Conservation (phyloP, 2,329 filamentous ascomycete species). For the Cytospora schulzeri region DNA sequence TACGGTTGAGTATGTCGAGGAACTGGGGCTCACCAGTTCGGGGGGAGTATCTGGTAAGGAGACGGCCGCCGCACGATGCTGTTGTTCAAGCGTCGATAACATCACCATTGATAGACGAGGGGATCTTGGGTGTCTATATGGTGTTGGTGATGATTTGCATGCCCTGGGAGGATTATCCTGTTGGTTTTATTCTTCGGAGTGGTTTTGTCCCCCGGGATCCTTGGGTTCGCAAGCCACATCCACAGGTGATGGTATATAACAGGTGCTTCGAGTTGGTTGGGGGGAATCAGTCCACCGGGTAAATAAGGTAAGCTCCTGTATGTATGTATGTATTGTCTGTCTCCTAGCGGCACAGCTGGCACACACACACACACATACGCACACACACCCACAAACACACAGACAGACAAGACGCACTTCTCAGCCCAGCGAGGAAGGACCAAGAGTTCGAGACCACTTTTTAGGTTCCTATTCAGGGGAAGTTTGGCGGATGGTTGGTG, state of each 20-base stretch:
- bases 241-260: conserved; percentile 7
- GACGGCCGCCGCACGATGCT: conserved; percentile 40
- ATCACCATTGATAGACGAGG: conserved; percentile 53
- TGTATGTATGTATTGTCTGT: neutral
- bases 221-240: conserved; percentile 19
- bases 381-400: neutral
- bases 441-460: neutral
- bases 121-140: conserved; percentile 23
- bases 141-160: conserved; percentile 1
- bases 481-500: neutral
- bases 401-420: neutral
- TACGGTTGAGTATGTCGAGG: conserved; percentile 50
- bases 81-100: conserved; percentile 52
- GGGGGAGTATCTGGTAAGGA: conserved; percentile 57
- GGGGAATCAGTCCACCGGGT: conserved; percentile 24
- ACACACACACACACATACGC: conserved; percentile 9
- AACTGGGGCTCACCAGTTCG: conserved; percentile 55
- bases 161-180: neutral
- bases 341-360: conserved; percentile 22
- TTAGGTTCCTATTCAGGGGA: conserved; percentile 4
- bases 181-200: neutral
- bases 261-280: conserved; percentile 5
- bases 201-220: neutral
- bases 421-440: conserved; percentile 22
- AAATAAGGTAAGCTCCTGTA: conserved; percentile 23